A percentile compares a stretch with the other conserved stretches of the same genome.
phyloP scores from a whole-genome alignment of 2,329 filamentous ascomycete species.

The Clarireedia paspali region DNA sequence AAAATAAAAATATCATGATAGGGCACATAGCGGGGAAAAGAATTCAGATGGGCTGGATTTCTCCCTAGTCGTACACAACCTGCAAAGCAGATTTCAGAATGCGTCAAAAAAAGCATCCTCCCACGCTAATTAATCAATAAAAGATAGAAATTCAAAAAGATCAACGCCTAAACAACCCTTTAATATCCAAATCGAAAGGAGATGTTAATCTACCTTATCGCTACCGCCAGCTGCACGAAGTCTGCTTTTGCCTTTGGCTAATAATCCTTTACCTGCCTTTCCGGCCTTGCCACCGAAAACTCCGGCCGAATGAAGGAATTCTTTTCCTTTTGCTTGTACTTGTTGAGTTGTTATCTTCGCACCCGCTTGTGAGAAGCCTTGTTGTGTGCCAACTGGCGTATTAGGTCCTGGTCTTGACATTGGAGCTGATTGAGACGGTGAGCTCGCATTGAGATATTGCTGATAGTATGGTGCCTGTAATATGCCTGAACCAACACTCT shows the following conservation, averaged over 20 bases:
- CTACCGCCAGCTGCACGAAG: slow-evolving; percentile 53
- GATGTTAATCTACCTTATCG: slow-evolving; percentile 78
- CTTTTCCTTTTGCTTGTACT: slow-evolving; percentile 68
- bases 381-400: slow-evolving; percentile 19
- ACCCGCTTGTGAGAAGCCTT: slow-evolving; percentile 20
- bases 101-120: slow-evolving; percentile 15
- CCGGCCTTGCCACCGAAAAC: slow-evolving; percentile 59
- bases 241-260: slow-evolving; percentile 85
- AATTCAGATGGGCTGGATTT: slow-evolving; percentile 24
- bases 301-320: slow-evolving; percentile 77
- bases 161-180: slow-evolving; percentile 25
- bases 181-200: slow-evolving; percentile 28
- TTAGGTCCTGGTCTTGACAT: slow-evolving; percentile 14
- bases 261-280: slow-evolving; percentile 81
- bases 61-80: slow-evolving; percentile 28
- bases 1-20: slow-evolving; percentile 21
- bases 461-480: slow-evolving; percentile 46
- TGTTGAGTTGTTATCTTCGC: slow-evolving; percentile 28
- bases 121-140: slow-evolving; percentile 24
- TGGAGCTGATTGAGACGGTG: slow-evolving; percentile 22
- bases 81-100: slow-evolving; percentile 26
- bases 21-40: slow-evolving; percentile 21
- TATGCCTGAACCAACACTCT: slow-evolving; percentile 12
- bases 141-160: slow-evolving; percentile 16
- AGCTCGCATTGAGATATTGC: slow-evolving; percentile 46